Percentiles rank a stretch among this genome's conserved stretches.
Evolutionary conservation across 129 eudicot species (phyloP).

Genomic region (Flaveria robusta): DNA sequence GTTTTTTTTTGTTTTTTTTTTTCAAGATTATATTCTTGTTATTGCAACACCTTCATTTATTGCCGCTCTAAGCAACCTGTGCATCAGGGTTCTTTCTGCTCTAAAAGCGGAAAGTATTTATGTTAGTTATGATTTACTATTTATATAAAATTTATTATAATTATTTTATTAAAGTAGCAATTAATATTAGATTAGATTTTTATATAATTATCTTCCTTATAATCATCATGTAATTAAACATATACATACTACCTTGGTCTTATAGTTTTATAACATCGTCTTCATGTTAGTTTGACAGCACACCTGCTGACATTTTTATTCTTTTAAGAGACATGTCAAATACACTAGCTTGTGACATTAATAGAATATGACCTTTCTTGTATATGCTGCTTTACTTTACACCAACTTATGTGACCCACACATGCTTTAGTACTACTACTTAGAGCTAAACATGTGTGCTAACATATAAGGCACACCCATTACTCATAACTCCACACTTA

Average conservation of each 20-base stretch:
- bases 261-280: not conserved
- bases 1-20: too few species aligned
- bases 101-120: too few species aligned
- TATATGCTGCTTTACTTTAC: not conserved
- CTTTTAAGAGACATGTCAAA: not conserved
- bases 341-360: not conserved
- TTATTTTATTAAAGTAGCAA: too few species aligned
- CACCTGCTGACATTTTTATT: not conserved
- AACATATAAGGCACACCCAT: slow-evolving; percentile 19
- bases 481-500: slow-evolving; percentile 30
- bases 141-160: too few species aligned
- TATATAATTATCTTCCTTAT: too few species aligned
- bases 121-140: too few species aligned
- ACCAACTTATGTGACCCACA: slow-evolving; percentile 11
- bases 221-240: too few species aligned
- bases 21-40: too few species aligned
- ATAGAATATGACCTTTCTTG: not conserved
- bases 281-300: not conserved
- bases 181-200: too few species aligned
- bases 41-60: too few species aligned
- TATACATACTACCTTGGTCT: not conserved
- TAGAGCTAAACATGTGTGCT: slow-evolving; percentile 8
- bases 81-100: too few species aligned
- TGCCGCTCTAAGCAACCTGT: too few species aligned
- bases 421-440: not conserved